Conservation (phyloP, 495 filamentous ascomycete species). For the Chaetomium tenue region DNA sequence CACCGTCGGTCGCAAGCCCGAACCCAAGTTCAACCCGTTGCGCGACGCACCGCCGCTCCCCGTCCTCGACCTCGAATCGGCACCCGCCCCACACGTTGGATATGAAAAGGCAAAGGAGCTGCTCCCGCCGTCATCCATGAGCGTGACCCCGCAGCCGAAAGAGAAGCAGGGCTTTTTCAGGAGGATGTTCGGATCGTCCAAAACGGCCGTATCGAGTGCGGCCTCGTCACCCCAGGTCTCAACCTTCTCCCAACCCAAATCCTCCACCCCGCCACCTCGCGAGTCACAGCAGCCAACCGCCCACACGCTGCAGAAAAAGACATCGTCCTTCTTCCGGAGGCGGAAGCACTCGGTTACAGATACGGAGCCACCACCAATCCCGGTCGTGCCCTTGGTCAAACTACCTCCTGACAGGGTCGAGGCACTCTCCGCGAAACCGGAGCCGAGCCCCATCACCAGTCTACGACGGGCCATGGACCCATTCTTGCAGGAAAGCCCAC, state of each 20-base stretch:
- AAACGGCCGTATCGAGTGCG: conserved; percentile 31
- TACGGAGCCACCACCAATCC: conserved; percentile 43
- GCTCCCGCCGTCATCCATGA: conserved; percentile 33
- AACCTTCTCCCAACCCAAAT: conserved; percentile 37
- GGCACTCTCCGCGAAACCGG: conserved; percentile 30
- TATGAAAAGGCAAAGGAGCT: conserved; percentile 58
- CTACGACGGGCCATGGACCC: conserved; percentile 88
- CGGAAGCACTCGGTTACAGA: conserved; percentile 80
- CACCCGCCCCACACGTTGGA: conserved; percentile 54
- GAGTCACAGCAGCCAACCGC: conserved; percentile 43
- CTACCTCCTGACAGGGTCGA: conserved; percentile 34
- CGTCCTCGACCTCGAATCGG: conserved; percentile 44
- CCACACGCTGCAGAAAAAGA: conserved; percentile 76
- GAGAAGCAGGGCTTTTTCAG: conserved; percentile 88
- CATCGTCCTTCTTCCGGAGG: conserved; percentile 86
- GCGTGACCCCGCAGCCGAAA: conserved; percentile 46
- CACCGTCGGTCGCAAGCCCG: conserved; percentile 41
- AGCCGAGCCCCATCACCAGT: conserved; percentile 78
- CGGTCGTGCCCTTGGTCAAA: conserved; percentile 32
- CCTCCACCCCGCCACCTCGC: conserved; percentile 49
- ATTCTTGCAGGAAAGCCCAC: conserved; percentile 55
- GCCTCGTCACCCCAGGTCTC: conserved; percentile 25
- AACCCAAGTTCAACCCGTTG: conserved; percentile 25
- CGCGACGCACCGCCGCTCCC: conserved; percentile 36
- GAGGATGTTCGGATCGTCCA: conserved; percentile 73